A percentile compares a stretch with the other conserved stretches of the same genome.
These are phyloP conservation scores for Aristolochia californica DNA, from an alignment of 164 flowering plant genomes.

Conservation along the genomic window DNA sequence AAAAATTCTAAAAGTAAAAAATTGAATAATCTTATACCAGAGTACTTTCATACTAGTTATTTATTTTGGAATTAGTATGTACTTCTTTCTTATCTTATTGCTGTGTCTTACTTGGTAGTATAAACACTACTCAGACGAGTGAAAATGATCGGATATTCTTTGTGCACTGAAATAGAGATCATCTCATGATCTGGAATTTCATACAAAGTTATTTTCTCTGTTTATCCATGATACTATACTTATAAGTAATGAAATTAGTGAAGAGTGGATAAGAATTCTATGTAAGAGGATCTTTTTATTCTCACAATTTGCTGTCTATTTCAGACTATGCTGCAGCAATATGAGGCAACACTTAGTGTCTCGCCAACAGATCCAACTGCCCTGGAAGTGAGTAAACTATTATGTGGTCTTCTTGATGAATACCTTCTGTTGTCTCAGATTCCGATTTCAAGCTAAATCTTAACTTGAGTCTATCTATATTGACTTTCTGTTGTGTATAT, in stretches of 20 bases:
- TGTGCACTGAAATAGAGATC: too few species aligned
- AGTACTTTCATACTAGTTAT: background rate
- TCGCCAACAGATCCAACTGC: constrained; percentile 73
- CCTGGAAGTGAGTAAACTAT: constrained; percentile 63
- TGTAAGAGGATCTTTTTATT: too few species aligned
- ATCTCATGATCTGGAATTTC: too few species aligned
- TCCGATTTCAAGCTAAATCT: background rate
- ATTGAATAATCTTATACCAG: background rate
- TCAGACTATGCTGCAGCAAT: constrained; percentile 72
- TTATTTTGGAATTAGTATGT: background rate
- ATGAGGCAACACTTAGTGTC: constrained; percentile 41
- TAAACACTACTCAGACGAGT: too few species aligned
- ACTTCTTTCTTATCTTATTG: background rate
- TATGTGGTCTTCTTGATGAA: background rate
- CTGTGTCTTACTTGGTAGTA: too few species aligned
- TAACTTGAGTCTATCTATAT: background rate
- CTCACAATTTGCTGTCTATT: constrained; percentile 4
- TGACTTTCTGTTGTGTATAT: background rate
- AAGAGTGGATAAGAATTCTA: too few species aligned
- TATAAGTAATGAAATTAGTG: too few species aligned
- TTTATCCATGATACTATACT: too few species aligned
- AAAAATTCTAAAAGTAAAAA: constrained; percentile 47
- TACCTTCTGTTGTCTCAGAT: background rate
- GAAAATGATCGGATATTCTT: too few species aligned
- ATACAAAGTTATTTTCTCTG: too few species aligned